Percentiles rank a stretch among this genome's conserved stretches.
These are phyloP conservation scores for Iris macrosiphon DNA, from an alignment of 106 monocot species.

Conservation along the genomic window DNA sequence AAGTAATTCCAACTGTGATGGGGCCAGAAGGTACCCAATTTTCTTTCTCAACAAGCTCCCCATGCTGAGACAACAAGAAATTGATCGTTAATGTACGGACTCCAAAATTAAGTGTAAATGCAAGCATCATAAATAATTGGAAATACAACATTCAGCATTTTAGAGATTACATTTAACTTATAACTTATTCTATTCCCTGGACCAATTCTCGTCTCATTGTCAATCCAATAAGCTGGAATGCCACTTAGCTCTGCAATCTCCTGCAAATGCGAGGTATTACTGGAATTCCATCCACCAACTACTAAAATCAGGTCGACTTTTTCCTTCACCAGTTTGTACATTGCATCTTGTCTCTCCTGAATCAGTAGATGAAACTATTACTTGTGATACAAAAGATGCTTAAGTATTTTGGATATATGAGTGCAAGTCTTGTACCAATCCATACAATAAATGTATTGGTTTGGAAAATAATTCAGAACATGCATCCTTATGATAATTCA, in stretches of 20 bases:
- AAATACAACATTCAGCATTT: too few species aligned
- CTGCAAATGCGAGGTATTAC: conserved; percentile 96
- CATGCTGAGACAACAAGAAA: conserved; percentile 33
- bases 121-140: background rate
- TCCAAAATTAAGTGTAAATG: background rate
- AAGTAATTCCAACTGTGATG: conserved; percentile 70
- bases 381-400: too few species aligned
- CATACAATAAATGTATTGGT: too few species aligned
- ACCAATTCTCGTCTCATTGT: conserved; percentile 88
- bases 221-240: conserved; percentile 97
- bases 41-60: conserved; percentile 73
- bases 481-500: too few species aligned
- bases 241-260: conserved; percentile 86
- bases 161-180: conserved; percentile 48
- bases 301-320: conserved; percentile 92
- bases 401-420: too few species aligned
- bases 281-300: conserved; percentile 99
- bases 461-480: too few species aligned
- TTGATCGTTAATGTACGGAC: background rate
- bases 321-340: conserved; percentile 92
- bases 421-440: too few species aligned
- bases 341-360: conserved; percentile 99
- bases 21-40: conserved; percentile 62
- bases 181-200: conserved; percentile 83
- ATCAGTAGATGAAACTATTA: background rate